Percentiles rank a stretch among this genome's conserved stretches.
Conservation (phyloP, 352 stramenopile genomes). For the Aphanomyces invadans region DNA sequence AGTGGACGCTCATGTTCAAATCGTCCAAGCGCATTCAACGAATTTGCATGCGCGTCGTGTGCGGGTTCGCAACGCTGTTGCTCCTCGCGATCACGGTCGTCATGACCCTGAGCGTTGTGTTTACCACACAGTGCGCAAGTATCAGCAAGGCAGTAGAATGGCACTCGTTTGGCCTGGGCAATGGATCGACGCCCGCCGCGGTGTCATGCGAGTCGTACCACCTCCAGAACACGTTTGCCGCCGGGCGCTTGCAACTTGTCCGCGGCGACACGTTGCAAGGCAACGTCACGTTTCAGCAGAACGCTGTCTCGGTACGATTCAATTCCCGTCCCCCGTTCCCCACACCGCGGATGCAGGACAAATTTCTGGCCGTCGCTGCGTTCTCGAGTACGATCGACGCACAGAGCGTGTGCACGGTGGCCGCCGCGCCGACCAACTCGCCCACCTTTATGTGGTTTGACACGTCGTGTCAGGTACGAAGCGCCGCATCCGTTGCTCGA, state of each 20-base stretch:
- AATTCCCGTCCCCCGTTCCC: not conserved
- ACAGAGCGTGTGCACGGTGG: not conserved
- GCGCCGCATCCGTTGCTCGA: too few species aligned
- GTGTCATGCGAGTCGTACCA: not conserved
- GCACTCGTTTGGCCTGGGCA: not conserved
- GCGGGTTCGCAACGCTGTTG: constrained; percentile 32
- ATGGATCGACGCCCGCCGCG: not conserved
- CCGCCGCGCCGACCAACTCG: constrained; percentile 31
- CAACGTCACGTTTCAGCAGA: constrained; percentile 15
- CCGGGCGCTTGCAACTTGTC: not conserved
- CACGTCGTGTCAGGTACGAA: constrained; percentile 51
- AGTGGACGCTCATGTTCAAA: constrained; percentile 57
- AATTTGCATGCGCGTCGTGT: constrained; percentile 42
- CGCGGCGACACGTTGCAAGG: not conserved
- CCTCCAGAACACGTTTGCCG: not conserved
- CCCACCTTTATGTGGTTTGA: constrained; percentile 57
- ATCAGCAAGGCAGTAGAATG: constrained; percentile 39
- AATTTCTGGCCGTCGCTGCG: not conserved
- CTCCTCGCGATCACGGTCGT: constrained; percentile 50
- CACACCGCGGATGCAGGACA: not conserved
- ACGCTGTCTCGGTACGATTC: constrained; percentile 6
- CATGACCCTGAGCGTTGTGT: constrained; percentile 52
- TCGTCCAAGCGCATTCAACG: constrained; percentile 51
- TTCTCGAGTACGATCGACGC: not conserved
- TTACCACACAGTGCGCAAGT: constrained; percentile 57